Base-by-base conservation (phyloP, 2,329 filamentous ascomycete genomes). In the Teratosphaeria gauchensis region DNA sequence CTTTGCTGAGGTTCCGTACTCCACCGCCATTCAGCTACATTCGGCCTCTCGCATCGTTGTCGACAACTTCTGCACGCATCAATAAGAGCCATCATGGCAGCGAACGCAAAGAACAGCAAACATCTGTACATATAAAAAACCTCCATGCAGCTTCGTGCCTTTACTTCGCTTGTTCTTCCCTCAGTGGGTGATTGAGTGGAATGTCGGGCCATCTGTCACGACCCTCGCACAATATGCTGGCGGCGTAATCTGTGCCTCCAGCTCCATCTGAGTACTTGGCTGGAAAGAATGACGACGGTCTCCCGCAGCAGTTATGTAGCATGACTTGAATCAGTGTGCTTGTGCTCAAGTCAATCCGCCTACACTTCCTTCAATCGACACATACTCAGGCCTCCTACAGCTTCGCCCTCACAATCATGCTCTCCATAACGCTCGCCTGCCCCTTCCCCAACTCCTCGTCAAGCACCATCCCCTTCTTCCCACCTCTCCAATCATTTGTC, bases 401-500 rank as follows among this genome's bases (percentile, higher is more conserved):
- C 42, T 21, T 48, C 42, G 42, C n/a, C 42, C 19, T 19, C 42
- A 48, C 42, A 48, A 4, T 7, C 42, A 1, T 6, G 9, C 42
- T 48, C 16, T 19, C 42, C 4, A 48, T 16, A n/a, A 24, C 30
- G 11, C 14, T 48, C 42, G 42, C n/a, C 42, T 48, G 42, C 35
- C 54, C 21, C 63, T 61, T 67, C 57, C 69, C 4, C 71, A 73
- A 59, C 75, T 60, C 74, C 59, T 66, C 72, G 14, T 69, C 69
- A 51, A 75, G 64, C 56, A 69, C 69, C 59, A 68, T 72, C 3
- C 67, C 72, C 61, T 68, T 73, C 21, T 65, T 56, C 31, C 74
- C 65, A n/a, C 74, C 67, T 51, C 73, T 61, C 67, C 73, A 73
- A 66, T 75, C 72, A 64, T 68, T 65, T 51, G 68, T 74, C 71